Evolutionary conservation across 2,329 filamentous ascomycete species (phyloP).

Genomic region (Ophiostoma triangulosporum): DNA sequence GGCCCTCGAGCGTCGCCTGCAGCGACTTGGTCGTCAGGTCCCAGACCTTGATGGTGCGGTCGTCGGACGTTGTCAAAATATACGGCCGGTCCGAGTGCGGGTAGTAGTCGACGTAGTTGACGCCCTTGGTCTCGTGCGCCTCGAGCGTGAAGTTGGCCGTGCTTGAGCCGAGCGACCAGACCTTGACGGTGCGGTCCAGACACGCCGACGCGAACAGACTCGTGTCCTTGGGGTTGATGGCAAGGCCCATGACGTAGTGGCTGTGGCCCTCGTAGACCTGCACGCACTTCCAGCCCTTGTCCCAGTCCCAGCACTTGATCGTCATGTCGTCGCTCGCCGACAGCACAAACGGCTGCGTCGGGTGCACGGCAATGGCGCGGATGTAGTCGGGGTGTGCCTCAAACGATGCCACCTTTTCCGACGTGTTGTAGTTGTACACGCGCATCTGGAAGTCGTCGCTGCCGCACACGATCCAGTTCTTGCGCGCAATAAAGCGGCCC

Average conservation of each 20-base stretch:
- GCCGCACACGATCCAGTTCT: conserved; percentile 98
- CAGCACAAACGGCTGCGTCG: conserved; percentile 76
- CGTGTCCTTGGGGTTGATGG: conserved; percentile 95
- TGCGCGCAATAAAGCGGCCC: conserved; percentile 87
- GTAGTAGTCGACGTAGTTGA: conserved; percentile 93
- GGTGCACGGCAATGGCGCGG: conserved; percentile 88
- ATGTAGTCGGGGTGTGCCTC: conserved; percentile 98
- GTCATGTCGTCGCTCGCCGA: conserved; percentile 98
- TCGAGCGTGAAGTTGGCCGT: conserved; percentile 94
- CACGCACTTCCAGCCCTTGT: conserved; percentile 95
- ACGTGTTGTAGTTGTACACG: conserved; percentile 80
- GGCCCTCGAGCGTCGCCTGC: conserved; percentile 90
- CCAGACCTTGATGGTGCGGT: conserved; percentile 95
- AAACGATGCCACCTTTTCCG: conserved; percentile 93
- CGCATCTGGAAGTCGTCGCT: conserved; percentile 67
- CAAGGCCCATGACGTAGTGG: conserved; percentile 86
- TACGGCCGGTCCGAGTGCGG: conserved; percentile 67
- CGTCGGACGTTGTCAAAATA: conserved; percentile 90
- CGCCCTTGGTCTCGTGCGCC: conserved; percentile 91
- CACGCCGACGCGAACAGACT: conserved; percentile 88
- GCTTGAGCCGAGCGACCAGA: conserved; percentile 57
- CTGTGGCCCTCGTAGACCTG: conserved; percentile 91
- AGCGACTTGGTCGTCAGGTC: conserved; percentile 97
- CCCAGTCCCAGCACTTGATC: conserved; percentile 98
- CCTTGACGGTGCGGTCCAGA: conserved; percentile 84